Evolutionary conservation across 352 stramenopile genomes (phyloP).

Genomic region (Phytophthora aleatoria): DNA sequence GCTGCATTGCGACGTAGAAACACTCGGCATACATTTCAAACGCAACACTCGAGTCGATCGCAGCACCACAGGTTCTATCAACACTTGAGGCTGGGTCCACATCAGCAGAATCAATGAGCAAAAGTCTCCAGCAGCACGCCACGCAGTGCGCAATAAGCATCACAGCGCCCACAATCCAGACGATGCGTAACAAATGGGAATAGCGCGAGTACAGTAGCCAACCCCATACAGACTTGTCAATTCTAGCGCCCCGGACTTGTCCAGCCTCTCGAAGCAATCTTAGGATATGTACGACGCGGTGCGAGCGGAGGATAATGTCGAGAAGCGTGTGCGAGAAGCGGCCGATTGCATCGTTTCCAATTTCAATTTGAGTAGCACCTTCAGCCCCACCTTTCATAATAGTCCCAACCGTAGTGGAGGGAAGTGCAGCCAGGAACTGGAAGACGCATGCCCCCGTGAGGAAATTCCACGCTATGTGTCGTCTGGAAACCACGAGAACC

Average conservation of each 20-base stretch:
- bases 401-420: not conserved
- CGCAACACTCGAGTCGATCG: conserved; percentile 8
- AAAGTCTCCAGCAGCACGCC: conserved; percentile 49
- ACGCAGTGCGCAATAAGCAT: conserved; percentile 57
- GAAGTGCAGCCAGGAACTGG: conserved; percentile 22
- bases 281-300: conserved; percentile 40
- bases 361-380: not conserved
- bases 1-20: conserved; percentile 50
- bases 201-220: conserved; percentile 60
- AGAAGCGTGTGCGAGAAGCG: conserved; percentile 19
- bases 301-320: conserved; percentile 29
- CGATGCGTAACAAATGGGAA: conserved; percentile 46
- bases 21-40: conserved; percentile 37
- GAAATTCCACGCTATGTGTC: conserved; percentile 44
- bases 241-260: conserved; percentile 26
- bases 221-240: conserved; percentile 38
- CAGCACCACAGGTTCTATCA: conserved; percentile 19
- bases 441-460: conserved; percentile 27
- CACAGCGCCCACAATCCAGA: conserved; percentile 43
- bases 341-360: conserved; percentile 5
- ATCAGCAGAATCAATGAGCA: conserved; percentile 14
- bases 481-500: conserved; percentile 36
- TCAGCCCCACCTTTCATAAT: conserved; percentile 2
- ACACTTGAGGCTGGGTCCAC: conserved; percentile 6
- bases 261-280: conserved; percentile 31